phyloP scores from a whole-genome alignment of 805 yeast species.

The Naumovozyma dairenensis region DNA sequence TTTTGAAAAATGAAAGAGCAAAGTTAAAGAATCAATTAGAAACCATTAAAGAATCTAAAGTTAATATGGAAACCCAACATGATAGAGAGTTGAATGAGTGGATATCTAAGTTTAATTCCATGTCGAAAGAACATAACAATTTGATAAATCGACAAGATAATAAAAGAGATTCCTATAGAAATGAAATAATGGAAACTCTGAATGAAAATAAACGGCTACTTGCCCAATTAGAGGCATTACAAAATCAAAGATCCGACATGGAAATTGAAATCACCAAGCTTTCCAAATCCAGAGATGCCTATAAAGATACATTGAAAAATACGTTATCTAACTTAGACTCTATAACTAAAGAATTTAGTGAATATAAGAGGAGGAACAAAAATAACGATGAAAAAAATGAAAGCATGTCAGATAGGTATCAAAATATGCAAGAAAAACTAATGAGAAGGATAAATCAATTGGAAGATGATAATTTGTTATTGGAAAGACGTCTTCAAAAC shows the following conservation, averaged over 20 bases:
- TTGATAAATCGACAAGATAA: conserved; percentile 10
- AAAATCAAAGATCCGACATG: conserved; percentile 2
- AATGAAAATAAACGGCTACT: conserved; percentile 8
- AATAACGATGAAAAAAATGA: background rate
- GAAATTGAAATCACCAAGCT: conserved; percentile 16
- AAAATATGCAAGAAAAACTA: conserved; percentile 15
- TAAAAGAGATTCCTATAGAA: conserved; percentile 7
- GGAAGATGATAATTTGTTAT: conserved; percentile 20
- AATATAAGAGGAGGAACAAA: background rate
- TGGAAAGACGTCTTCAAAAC: conserved; percentile 10
- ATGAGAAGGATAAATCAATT: conserved; percentile 16
- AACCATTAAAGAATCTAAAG: background rate
- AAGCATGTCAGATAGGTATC: conserved; percentile 8
- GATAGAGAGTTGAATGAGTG: conserved; percentile 11
- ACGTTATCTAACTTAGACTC: conserved; percentile 23
- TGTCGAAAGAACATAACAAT: conserved; percentile 13
- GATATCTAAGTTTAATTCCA: conserved; percentile 10
- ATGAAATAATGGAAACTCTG: conserved; percentile 5
- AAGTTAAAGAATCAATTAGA: background rate
- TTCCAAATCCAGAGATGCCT: conserved; percentile 19
- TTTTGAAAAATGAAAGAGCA: background rate
- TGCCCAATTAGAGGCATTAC: background rate
- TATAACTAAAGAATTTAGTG: conserved; percentile 15
- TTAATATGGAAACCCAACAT: conserved; percentile 10
- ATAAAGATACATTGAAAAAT: conserved; percentile 26